Base-by-base conservation (phyloP, 129 eudicot genomes). In the Centaurea solstitialis region DNA sequence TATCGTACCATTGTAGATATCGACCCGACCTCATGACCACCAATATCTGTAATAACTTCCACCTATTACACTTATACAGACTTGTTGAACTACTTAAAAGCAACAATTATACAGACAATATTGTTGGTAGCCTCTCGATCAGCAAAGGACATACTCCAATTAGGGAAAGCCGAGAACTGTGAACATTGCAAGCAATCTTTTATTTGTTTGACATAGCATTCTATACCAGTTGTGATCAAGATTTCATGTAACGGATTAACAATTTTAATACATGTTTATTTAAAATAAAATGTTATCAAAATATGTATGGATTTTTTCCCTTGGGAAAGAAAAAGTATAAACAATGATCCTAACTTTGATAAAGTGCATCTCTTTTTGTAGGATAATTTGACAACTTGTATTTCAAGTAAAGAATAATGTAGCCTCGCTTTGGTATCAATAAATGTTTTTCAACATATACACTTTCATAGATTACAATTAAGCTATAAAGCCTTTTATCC, bases 381-480 rank as follows among this genome's bases (percentile, higher is more conserved):
- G 40, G 69, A 53, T 28, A 24, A 53, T 53, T 26, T 71, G 10
- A 57, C 22, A 17, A 64, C 83, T 79, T 79, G 77, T 71, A 72
- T 33, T 71, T 71, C 83, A 79, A 79, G 83, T 59, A 71, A 79
- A 57, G 83, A 37, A 79, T 59, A 71, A 6, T 35, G 37, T 23
- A 3, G 0, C 9, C 50, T 40, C 69, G 20, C 77, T 24, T 69
- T 72, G 71, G 64, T 30, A 35, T 79, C 28, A 30, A 37, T 59
- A 57, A 38, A 71, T 37, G 37, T 47, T 70, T 79, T 71, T 13
- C 26, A 37, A 35, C 6, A 50, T 15, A 57, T 18, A 57, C 22
- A 57, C 65, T 57, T 57, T 17, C 65, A 17, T 57, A 57, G 7
- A n/a, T 57, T 43, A 43, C 13, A 43, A 57, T 57, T 57, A 57